Percentiles rank a stretch among this genome's conserved stretches.
These are phyloP conservation scores for Hymenoscyphus fructigenus DNA, from an alignment of 2,329 filamentous ascomycete genomes.

Conservation along the genomic window DNA sequence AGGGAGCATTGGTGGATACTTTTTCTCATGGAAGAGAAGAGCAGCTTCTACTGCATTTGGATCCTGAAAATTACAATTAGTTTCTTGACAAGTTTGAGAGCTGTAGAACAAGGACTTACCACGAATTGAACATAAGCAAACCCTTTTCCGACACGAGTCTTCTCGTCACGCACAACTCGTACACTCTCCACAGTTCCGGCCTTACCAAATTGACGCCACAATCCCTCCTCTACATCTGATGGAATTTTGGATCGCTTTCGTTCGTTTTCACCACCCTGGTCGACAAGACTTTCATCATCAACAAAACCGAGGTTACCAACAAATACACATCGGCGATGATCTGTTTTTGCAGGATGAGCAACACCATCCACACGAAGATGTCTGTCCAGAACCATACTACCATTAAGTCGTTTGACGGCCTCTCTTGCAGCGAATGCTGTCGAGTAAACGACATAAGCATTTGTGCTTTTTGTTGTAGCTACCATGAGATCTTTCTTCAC, in stretches of 20 bases:
- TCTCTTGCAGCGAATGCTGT: conserved; percentile 72
- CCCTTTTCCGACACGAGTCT: conserved; percentile 91
- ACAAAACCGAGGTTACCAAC: conserved; percentile 96
- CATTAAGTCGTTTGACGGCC: conserved; percentile 77
- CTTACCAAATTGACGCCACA: conserved; percentile 78
- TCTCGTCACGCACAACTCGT: conserved; percentile 83
- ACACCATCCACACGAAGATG: conserved; percentile 91
- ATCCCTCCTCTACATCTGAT: conserved; percentile 86
- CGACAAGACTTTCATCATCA: conserved; percentile 77
- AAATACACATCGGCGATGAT: conserved; percentile 89
- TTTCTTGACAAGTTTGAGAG: conserved; percentile 5
- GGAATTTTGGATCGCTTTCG: conserved; percentile 74
- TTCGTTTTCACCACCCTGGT: conserved; percentile 63
- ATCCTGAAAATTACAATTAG: conserved; percentile 51
- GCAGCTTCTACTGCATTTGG: conserved; percentile 88
- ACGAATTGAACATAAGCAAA: conserved; percentile 97
- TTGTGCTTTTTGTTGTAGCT: conserved; percentile 86
- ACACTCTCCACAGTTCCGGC: conserved; percentile 88
- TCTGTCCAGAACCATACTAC: conserved; percentile 76
- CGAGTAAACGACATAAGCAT: conserved; percentile 90
- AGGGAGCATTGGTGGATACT: conserved; percentile 91
- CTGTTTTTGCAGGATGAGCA: conserved; percentile 78
- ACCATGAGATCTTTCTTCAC: conserved; percentile 90
- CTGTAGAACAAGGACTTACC: conserved; percentile 42
- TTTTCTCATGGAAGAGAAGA: conserved; percentile 83